phyloP scores from a whole-genome alignment of 345 rosid species.

The Zanthoxylum bungeanum region DNA sequence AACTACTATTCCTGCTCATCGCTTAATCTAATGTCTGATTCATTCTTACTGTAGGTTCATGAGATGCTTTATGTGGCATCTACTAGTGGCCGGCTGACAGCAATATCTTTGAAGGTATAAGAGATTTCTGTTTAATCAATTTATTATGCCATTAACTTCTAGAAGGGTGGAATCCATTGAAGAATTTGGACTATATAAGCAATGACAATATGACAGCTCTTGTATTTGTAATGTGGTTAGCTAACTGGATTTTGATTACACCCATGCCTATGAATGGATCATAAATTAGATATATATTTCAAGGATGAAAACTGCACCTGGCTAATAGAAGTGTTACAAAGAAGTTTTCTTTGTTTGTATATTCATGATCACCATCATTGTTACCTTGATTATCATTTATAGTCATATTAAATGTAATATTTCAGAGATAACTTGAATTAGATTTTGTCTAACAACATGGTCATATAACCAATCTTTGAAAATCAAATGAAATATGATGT shows the following conservation, averaged over 20 bases:
- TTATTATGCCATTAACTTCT: background rate
- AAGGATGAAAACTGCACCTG: background rate
- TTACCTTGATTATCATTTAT: background rate
- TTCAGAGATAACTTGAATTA: background rate
- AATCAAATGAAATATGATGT: background rate
- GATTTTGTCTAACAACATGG: background rate
- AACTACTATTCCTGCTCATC: conserved; percentile 6
- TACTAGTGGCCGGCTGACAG: conserved; percentile 79
- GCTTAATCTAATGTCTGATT: conserved; percentile 11
- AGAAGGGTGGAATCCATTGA: background rate
- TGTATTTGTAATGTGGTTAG: background rate
- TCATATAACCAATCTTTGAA: background rate
- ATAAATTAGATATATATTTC: background rate
- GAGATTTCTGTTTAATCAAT: conserved; percentile 4
- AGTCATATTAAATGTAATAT: background rate
- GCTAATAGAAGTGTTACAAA: background rate
- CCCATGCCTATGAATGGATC: background rate
- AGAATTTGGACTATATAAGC: background rate
- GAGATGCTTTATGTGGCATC: conserved; percentile 66
- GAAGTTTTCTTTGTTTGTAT: background rate
- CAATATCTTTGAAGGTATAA: conserved; percentile 69
- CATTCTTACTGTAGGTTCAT: conserved; percentile 33
- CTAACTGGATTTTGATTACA: background rate
- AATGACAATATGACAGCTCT: background rate
- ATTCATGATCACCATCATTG: background rate